These are phyloP conservation scores for Hyaloscypha hepaticicola DNA, from an alignment of 495 filamentous ascomycete species.

Conservation along the genomic window DNA sequence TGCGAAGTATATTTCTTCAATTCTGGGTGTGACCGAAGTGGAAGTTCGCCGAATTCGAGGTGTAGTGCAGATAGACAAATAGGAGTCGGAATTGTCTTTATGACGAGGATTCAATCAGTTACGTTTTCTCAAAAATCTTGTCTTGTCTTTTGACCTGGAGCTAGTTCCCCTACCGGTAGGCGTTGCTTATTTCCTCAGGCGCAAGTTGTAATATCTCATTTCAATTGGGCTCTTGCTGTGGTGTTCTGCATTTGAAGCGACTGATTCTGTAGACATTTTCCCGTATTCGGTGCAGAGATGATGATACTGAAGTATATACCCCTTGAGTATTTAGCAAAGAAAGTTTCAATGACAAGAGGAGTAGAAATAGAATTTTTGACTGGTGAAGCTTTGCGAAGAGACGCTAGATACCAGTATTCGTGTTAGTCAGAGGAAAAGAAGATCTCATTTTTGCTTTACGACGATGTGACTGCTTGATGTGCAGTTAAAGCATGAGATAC, in stretches of 20 bases:
- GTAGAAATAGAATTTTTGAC: no score
- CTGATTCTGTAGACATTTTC: background rate
- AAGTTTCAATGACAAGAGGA: no score
- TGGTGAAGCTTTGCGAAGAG: no score
- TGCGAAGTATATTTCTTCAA: conserved; percentile 50
- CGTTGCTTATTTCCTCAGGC: background rate
- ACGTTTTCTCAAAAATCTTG: no score
- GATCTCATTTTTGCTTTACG: no score
- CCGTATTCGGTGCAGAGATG: background rate
- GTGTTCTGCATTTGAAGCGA: background rate
- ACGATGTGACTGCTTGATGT: no score
- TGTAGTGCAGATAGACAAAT: background rate
- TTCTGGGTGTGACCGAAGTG: background rate
- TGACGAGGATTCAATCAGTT: background rate
- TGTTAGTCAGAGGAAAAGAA: no score
- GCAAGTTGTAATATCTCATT: background rate
- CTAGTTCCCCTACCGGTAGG: background rate
- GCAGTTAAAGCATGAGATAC: no score
- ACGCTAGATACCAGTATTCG: no score
- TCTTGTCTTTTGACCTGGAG: background rate
- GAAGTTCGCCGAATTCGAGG: no score
- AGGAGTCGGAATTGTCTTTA: background rate
- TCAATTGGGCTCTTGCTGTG: background rate
- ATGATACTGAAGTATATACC: background rate
- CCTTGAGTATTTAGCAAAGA: no score